Conservation (phyloP, 192 early-diverging fungal species). For the Backusella psychrophila region DNA sequence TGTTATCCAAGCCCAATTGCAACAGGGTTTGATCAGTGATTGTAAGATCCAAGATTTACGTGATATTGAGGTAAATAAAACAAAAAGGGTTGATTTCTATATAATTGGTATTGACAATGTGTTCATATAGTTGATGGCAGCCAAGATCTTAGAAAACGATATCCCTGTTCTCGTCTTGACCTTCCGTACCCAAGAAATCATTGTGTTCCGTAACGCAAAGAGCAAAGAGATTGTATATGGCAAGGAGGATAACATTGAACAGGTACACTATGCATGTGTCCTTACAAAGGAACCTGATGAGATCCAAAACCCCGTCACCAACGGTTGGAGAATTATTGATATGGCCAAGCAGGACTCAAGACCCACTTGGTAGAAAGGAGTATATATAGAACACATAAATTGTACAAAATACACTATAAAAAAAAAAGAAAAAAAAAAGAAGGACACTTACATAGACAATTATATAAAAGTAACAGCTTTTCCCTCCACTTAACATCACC, state of each 20-base stretch:
- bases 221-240: constrained; percentile 88
- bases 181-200: constrained; percentile 93
- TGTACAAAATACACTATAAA: too few species aligned
- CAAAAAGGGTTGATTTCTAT: background rate
- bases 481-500: too few species aligned
- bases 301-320: constrained; percentile 77
- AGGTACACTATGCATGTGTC: constrained; percentile 82
- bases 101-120: background rate
- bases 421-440: background rate
- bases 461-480: background rate
- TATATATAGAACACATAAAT: too few species aligned
- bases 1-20: constrained; percentile 77
- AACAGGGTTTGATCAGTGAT: constrained; percentile 89
- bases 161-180: constrained; percentile 86
- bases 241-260: constrained; percentile 86
- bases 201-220: constrained; percentile 83
- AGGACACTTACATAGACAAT: background rate
- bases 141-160: constrained; percentile 92
- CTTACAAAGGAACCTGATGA: constrained; percentile 87
- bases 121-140: constrained; percentile 62
- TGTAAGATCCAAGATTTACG: constrained; percentile 93
- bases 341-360: constrained; percentile 70
- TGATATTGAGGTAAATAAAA: constrained; percentile 66
- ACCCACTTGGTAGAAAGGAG: constrained; percentile 35
- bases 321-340: constrained; percentile 92